Conservation (phyloP, 768 basidiomycete genomes). For the Leucocoprinus sp. region DNA sequence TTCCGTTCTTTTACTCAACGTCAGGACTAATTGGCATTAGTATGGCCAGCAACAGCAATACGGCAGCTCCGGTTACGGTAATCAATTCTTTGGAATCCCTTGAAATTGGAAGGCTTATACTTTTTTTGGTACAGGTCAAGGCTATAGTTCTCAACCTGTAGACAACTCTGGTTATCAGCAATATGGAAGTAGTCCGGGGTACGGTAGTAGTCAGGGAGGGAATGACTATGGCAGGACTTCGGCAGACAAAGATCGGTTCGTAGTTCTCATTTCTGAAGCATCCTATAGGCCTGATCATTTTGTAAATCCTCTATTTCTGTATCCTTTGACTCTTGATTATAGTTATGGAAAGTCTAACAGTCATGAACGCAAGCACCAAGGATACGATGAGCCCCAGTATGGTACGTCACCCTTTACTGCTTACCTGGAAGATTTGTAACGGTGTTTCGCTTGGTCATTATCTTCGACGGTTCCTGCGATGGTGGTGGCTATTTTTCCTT, state of each 20-base stretch:
- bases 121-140: neutral
- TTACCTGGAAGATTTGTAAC: neutral
- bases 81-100: neutral
- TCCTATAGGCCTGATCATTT: neutral
- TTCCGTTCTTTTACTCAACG: neutral
- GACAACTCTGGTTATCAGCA: neutral
- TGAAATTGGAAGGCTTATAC: neutral
- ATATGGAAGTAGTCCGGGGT: neutral
- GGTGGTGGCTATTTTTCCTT: neutral
- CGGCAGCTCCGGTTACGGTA: neutral
- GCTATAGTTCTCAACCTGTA: neutral
- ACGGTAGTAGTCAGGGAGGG: neutral
- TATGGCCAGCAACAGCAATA: neutral
- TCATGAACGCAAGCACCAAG: neutral
- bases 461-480: neutral
- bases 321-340: neutral
- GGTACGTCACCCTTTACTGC: neutral
- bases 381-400: neutral
- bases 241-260: constrained; percentile 4
- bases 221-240: neutral
- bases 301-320: neutral
- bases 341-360: neutral
- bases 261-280: neutral
- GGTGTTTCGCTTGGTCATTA: neutral
- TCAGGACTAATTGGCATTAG: no score